Conservation (phyloP, 768 basidiomycete genomes). For the Plicaturopsis crispa region DNA sequence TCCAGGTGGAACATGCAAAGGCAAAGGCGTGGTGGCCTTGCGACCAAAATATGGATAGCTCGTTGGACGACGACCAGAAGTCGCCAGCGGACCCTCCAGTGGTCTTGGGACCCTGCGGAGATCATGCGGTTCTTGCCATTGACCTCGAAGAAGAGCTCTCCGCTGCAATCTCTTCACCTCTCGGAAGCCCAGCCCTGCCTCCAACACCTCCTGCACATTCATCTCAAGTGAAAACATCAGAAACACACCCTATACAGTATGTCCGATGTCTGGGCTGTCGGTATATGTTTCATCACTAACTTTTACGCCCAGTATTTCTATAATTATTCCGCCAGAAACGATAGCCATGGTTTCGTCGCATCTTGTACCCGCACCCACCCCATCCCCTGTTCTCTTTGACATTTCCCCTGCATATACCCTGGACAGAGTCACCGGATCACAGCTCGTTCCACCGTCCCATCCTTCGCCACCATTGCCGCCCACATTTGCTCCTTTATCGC, state of each 20-base stretch:
- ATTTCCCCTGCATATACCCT: slow-evolving; percentile 23
- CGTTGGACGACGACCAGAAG: slow-evolving; percentile 3
- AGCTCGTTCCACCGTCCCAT: slow-evolving; percentile 24
- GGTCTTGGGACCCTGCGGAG: slow-evolving; percentile 22
- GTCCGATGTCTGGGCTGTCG: slow-evolving; percentile 13
- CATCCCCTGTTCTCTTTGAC: slow-evolving; percentile 25
- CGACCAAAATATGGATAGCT: slow-evolving; percentile 9
- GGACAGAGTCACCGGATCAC: slow-evolving; percentile 29
- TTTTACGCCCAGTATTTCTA: slow-evolving; percentile 34
- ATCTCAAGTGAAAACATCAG: slow-evolving; percentile 55
- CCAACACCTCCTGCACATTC: slow-evolving; percentile 6
- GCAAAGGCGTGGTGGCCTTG: slow-evolving; percentile 45
- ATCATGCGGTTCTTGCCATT: slow-evolving; percentile 8
- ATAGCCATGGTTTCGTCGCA: slow-evolving; percentile 33
- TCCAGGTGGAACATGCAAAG: slow-evolving; percentile 35
- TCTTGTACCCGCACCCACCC: slow-evolving; percentile 9
- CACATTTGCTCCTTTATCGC: background rate
- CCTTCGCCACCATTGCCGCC: background rate
- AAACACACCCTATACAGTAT: slow-evolving; percentile 80
- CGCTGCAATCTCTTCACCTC: slow-evolving; percentile 44
- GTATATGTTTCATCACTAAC: background rate
- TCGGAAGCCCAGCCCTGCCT: slow-evolving; percentile 21
- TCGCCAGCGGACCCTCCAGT: slow-evolving; percentile 10
- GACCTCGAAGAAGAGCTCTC: slow-evolving; percentile 42
- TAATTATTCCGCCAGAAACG: slow-evolving; percentile 46